These are phyloP conservation scores for Cutaneotrichosporon sp. DNA, from an alignment of 1,284 basidiomycete species.

Conservation along the genomic window DNA sequence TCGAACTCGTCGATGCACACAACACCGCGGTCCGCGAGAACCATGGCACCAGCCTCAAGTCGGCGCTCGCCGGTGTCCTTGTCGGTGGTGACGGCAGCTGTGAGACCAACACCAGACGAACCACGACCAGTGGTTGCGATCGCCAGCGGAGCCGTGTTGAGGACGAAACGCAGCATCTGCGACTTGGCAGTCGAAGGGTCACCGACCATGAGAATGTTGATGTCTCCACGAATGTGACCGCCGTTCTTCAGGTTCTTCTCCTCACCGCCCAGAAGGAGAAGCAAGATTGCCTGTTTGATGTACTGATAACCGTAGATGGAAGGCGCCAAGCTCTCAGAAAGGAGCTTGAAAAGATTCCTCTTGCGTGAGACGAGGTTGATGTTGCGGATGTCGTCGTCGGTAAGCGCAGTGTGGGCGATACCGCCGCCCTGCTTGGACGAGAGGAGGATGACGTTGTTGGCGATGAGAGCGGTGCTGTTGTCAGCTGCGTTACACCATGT, in stretches of 20 bases:
- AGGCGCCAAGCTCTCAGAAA: constrained; percentile 93
- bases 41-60: constrained; percentile 98
- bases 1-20: constrained; percentile 99
- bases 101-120: constrained; percentile 96
- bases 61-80: constrained; percentile 92
- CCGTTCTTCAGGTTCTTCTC: constrained; percentile 98
- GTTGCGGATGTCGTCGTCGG: constrained; percentile 91
- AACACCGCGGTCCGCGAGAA: constrained; percentile 97
- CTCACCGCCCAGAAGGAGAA: constrained; percentile 90
- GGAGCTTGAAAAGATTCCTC: constrained; percentile 79
- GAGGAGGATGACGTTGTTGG: constrained; percentile 94
- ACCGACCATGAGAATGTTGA: constrained; percentile 99
- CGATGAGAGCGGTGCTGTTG: constrained; percentile 81
- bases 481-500: constrained; percentile 1
- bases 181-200: constrained; percentile 98
- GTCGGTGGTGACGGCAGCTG: constrained; percentile 98
- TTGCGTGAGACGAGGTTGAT: constrained; percentile 90
- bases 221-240: constrained; percentile 98
- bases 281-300: constrained; percentile 90
- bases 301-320: constrained; percentile 96
- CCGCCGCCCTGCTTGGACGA: constrained; percentile 95
- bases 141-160: constrained; percentile 92
- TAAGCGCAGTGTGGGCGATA: constrained; percentile 87
- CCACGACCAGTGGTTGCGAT: constrained; percentile 98
- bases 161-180: constrained; percentile 92